A percentile compares a stretch with the other conserved stretches of the same genome.
These are phyloP conservation scores for Vitis cinerea DNA, from an alignment of 164 flowering plant species.

Conservation along the genomic window DNA sequence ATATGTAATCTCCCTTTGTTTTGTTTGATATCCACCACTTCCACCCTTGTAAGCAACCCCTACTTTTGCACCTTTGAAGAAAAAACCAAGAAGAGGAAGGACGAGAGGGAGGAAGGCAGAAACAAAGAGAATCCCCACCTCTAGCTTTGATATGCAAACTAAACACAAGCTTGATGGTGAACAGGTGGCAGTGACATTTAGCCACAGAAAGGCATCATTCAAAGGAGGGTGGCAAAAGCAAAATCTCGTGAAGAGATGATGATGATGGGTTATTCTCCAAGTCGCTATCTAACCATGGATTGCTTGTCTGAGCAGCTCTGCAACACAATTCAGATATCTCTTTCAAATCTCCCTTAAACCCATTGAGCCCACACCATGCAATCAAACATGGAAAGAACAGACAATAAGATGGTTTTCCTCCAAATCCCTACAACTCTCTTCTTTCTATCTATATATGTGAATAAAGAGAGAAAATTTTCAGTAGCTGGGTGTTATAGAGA, in stretches of 20 bases:
- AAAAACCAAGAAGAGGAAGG: slow-evolving; percentile 9
- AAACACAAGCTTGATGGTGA: slow-evolving; percentile 7
- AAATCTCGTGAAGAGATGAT: slow-evolving; percentile 53
- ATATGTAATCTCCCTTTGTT: neutral
- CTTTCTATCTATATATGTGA: slow-evolving; percentile 11
- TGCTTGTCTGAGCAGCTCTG: slow-evolving; percentile 54
- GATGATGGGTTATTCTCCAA: slow-evolving; percentile 39
- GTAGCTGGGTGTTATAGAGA: slow-evolving; percentile 22
- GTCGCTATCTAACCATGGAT: slow-evolving; percentile 55
- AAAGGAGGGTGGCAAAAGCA: slow-evolving; percentile 24
- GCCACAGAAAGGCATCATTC: slow-evolving; percentile 39
- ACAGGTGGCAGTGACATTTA: slow-evolving; percentile 22
- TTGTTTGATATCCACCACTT: slow-evolving; percentile 6
- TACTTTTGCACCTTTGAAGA: slow-evolving; percentile 12
- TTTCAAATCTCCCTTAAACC: slow-evolving; percentile 17
- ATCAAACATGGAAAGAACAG: slow-evolving; percentile 19
- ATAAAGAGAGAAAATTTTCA: slow-evolving; percentile 12
- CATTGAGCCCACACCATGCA: slow-evolving; percentile 27
- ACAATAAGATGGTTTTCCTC: slow-evolving; percentile 15
- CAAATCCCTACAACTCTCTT: slow-evolving; percentile 4
- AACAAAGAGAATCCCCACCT: slow-evolving; percentile 13
- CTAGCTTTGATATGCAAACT: slow-evolving; percentile 14
- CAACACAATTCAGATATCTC: slow-evolving; percentile 29
- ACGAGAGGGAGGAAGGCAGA: neutral
- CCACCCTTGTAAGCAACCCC: neutral